phyloP scores from a whole-genome alignment of 129 eudicot genomes.

The Pittosporum tobira region DNA sequence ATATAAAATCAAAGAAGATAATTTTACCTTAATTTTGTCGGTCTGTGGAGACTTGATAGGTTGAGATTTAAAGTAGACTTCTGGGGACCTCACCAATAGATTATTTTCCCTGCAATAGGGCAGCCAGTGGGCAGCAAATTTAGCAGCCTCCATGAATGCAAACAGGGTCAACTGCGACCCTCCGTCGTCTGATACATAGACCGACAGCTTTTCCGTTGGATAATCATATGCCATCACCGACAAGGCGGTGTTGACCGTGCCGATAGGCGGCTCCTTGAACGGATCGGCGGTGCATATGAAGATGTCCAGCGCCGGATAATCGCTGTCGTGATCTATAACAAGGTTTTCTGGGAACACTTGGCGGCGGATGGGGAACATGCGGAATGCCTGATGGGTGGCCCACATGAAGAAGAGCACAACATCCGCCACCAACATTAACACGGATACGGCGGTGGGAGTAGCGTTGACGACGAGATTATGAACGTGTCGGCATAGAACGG shows the following conservation, averaged over 20 bases:
- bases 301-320: slow-evolving; percentile 47
- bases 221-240: slow-evolving; percentile 54
- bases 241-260: slow-evolving; percentile 50
- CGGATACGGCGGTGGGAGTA: slow-evolving; percentile 17
- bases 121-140: slow-evolving; percentile 40
- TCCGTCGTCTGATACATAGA: slow-evolving; percentile 56
- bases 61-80: slow-evolving; percentile 30
- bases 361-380: slow-evolving; percentile 33
- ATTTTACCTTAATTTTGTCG: slow-evolving; percentile 28
- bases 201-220: slow-evolving; percentile 37
- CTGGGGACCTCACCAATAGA: slow-evolving; percentile 33
- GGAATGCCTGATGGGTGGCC: slow-evolving; percentile 39
- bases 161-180: slow-evolving; percentile 39
- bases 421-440: slow-evolving; percentile 32
- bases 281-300: slow-evolving; percentile 81
- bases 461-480: neutral
- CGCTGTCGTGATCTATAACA: slow-evolving; percentile 1
- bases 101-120: slow-evolving; percentile 32
- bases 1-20: too few relatives aligned
- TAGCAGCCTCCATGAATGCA: slow-evolving; percentile 44
- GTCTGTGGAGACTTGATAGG: slow-evolving; percentile 9
- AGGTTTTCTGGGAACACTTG: slow-evolving; percentile 38
- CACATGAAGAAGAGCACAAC: slow-evolving; percentile 41
- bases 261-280: slow-evolving; percentile 56
- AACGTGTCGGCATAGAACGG: slow-evolving; percentile 34